phyloP scores from a whole-genome alignment of 495 filamentous ascomycete species.

The Aspergillus avenaceus region DNA sequence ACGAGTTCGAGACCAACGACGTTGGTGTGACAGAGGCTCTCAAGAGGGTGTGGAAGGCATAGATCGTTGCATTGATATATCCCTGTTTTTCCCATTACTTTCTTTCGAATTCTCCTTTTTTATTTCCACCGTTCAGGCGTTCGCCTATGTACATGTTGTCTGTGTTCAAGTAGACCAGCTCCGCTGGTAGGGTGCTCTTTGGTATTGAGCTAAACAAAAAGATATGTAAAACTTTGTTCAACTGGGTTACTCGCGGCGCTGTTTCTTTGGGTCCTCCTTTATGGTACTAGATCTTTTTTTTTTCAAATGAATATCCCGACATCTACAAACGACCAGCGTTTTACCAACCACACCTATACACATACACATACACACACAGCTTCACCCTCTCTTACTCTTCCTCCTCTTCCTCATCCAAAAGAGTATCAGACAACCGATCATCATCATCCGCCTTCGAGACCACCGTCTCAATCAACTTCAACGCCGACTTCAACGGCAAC shows the following conservation, averaged over 20 bases:
- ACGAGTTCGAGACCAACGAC: slow-evolving; percentile 99
- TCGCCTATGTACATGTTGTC: slow-evolving; percentile 38
- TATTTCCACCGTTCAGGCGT: slow-evolving; percentile 30
- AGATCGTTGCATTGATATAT: slow-evolving; percentile 28
- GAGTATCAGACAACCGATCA: slow-evolving; percentile 37
- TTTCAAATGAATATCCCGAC: background rate
- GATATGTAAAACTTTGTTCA: slow-evolving; percentile 15
- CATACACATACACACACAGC: background rate
- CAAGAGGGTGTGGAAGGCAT: slow-evolving; percentile 80
- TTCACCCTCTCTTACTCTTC: slow-evolving; percentile 7
- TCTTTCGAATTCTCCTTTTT: slow-evolving; percentile 14
- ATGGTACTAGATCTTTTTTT: background rate
- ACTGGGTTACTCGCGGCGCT: background rate
- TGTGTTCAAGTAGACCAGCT: slow-evolving; percentile 22
- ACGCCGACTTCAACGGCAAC: slow-evolving; percentile 75
- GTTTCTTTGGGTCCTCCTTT: background rate
- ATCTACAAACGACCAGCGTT: slow-evolving; percentile 5
- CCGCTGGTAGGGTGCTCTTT: slow-evolving; percentile 17
- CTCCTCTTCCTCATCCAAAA: slow-evolving; percentile 20
- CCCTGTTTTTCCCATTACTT: slow-evolving; percentile 17
- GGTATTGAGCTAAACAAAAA: slow-evolving; percentile 17
- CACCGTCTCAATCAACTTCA: slow-evolving; percentile 83
- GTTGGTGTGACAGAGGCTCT: slow-evolving; percentile 88
- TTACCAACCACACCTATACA: background rate
- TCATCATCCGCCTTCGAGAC: slow-evolving; percentile 55